Base-by-base conservation (phyloP, 2,329 filamentous ascomycete genomes). In the Juglanconis juglandina region DNA sequence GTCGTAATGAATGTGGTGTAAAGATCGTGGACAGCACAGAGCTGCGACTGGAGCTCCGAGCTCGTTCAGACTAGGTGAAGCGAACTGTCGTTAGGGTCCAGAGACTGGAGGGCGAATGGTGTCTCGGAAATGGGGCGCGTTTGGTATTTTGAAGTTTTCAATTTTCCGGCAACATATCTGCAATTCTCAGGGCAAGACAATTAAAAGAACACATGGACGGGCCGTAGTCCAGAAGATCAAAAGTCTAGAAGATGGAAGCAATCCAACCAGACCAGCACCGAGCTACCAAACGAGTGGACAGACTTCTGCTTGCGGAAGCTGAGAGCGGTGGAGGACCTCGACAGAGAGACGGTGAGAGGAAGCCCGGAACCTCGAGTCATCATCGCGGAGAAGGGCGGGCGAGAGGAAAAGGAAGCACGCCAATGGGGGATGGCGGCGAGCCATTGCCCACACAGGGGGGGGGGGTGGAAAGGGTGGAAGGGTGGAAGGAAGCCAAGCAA, bases 1-100 rank as follows among this genome's bases (percentile, higher is more conserved):
- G 39, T 9, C 32, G 52, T 33, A 61, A 58, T 24, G 61, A 63
- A 42, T 35, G 61, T 61, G 46, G 47, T 56, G 55, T 63, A 63
- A 62, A 34, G 53, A 62, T 60, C 62, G 56, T 62, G 60, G 44
- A 55, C 44, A 62, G 62, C 56, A n/a, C 53, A 51, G 55, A 39
- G 60, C 61, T 53, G 56, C 61, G 42, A 49, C 30, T 39, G 30
- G 52, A 60, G 58, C 51, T 46, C 44, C 50, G 44, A 10, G 58
- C 56, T 47, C 41, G 10, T 41, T 13, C 32, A 17, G 48, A 34
- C 39, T 17, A 32, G 48, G 10, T 17, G 49, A 47, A 46, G 32
- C n/a, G 30, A 39, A n/a, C 24, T 47, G n/a, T 46, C n/a, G 54
- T 49, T 13, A 30, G 47, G 33, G 47, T 17, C 14, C n/a, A n/a